Evolutionary conservation across 2,329 filamentous ascomycete species (phyloP), one percentile per base, ranked within the genome.

Genomic region (Neonectria sp.): DNA sequence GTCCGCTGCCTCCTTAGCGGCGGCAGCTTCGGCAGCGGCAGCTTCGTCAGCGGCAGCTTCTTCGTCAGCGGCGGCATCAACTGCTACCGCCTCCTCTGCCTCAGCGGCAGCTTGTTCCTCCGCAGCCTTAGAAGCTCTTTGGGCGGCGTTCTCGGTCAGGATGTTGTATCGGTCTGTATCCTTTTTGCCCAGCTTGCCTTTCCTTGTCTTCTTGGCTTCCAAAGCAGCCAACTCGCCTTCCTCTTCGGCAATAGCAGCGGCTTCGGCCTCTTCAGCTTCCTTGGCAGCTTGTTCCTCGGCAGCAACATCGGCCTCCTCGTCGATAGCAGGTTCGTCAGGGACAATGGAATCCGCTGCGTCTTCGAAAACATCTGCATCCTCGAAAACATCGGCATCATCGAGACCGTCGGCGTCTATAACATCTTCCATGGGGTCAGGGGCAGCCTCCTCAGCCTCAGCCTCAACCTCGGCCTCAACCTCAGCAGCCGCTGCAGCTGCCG

Each of bases 171-270:
- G 85, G 59, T 86, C 83, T 58, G 85, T 77, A 37, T 85, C 84
- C 65, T 80, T 84, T 72, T 82, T 87, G 6, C 73, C 75, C 9
- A 85, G 71, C 66, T 80, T 86, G 65, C 79, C 78, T 76, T 85
- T 89, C 72, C 84, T 86, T 8, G 80, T 81, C 70, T 86, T 87
- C 74, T 87, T 89, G 33, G 81, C 79, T 48, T 83, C 83, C 4
- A 86, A 75, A 2, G 77, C 74, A 27, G 77, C 81, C 4, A 85
- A 72, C 61, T 86, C 81, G 25, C 77, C 75, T 67, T 83, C 80
- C 56, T 83, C 79, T n/a, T 69, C 66, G 3, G 68, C 68, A 48
- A 72, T 53, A 9, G 62, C 63, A n/a, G 60, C 67, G 27, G 58
- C 55, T 52, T 70, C 69, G 15, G 57, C 63, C 37, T 70, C 63